Base-by-base conservation (phyloP, 805 yeast genomes). In the Saccharomycopsis javanensis region DNA sequence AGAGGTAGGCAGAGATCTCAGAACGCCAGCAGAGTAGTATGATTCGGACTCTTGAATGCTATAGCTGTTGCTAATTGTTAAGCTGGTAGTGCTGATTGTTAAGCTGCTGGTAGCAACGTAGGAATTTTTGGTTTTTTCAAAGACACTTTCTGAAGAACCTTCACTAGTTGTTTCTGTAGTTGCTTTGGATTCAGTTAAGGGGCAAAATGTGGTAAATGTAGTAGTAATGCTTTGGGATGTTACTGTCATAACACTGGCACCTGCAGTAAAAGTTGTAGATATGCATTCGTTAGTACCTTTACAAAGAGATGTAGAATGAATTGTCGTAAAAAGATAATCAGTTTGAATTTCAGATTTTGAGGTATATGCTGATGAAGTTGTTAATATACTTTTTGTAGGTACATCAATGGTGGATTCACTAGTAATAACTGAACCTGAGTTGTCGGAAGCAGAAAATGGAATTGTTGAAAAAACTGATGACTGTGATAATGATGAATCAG, bases 131-230 rank as follows among this genome's bases (percentile, higher is more conserved):
- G n/a, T n/a, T n/a, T n/a, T n/a, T n/a, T n/a, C n/a, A n/a, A n/a
- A n/a, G n/a, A n/a, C n/a, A n/a, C n/a, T n/a, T n/a, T n/a, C n/a
- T n/a, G n/a, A n/a, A n/a, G 35, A n/a, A 18, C 31, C 16, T n/a
- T 30, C 20, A 30, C 55, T 52, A 23, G 56, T 11, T 25, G 51
- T 31, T 50, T 35, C 51, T 28, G 53, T 18, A 34, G 56, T 50
- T 30, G 56, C 46, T 3, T 50, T 18, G 10, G 58, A 38, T 15
- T 60, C 34, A 18, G 65, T 58, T 42, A 64, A 58, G 57, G 67
- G 66, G 58, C 67, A 65, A 62, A 61, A 63, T 37, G 66, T 65
- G 56, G 66, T 65, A 60, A 61, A 62, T n/a, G 50, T 54, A 38
- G 66, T 64, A n/a, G 31, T 61, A 50, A 54, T 51, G 54, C 61